Evolutionary conservation across 106 monocot species (phyloP), one percentile per base, ranked within the genome.

Genomic region (Agapanthus africanus): DNA sequence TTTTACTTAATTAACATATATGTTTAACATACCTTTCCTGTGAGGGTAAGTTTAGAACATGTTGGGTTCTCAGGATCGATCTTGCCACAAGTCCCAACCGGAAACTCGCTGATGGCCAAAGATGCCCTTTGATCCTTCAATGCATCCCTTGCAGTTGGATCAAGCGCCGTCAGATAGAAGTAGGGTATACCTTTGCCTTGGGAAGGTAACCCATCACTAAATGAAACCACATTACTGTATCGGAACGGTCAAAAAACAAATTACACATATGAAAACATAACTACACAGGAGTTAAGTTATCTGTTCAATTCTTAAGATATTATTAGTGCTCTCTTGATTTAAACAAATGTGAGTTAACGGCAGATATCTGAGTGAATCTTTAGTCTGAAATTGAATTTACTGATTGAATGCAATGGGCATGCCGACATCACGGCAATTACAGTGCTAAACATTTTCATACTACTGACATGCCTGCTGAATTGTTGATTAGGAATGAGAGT

Each of bases 221-320:
- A 94, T 18, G 93, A 94, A 76, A 94, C 93, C 56, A 90, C 93
- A 79, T 94, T 90, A 40, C 93, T 94, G 69, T 67, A 79, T 56
- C n/a, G n/a, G n/a, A n/a, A n/a, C n/a, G n/a, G n/a, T 21, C 50
- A 19, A 50, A 1, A 21, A 21, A 50, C n/a, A 50, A 50, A 21
- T 1, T 2, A 50, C 50, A 19, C 19, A 50, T 16, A 8, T 14
- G 1, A 14, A 44, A 44, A 14, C 11, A 13, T 14, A 51, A 51
- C n/a, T n/a, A n/a, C n/a, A n/a, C n/a, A n/a, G n/a, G n/a, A n/a
- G n/a, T n/a, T n/a, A n/a, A n/a, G n/a, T n/a, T n/a, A n/a, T n/a
- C n/a, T n/a, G n/a, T n/a, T n/a, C n/a, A n/a, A n/a, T n/a, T n/a
- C n/a, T n/a, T n/a, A n/a, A n/a, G n/a, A n/a, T n/a, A n/a, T n/a